Base-by-base conservation (phyloP, 495 filamentous ascomycete genomes). In the Chaetomium tenue region DNA sequence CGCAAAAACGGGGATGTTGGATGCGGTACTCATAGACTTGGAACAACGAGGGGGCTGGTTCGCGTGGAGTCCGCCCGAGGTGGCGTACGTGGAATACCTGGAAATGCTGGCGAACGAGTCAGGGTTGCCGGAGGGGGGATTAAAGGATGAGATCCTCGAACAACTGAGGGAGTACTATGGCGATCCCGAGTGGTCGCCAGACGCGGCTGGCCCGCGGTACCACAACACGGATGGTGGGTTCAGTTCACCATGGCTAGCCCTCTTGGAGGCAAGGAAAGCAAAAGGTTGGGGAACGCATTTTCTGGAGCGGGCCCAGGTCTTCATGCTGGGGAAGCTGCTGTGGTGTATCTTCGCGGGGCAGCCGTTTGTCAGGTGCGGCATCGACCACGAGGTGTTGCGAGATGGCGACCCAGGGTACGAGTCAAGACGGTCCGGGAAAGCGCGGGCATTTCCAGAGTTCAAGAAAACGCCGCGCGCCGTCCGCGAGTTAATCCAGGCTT, bases 291-390 rank as follows among this genome's bases (percentile, higher is more conserved):
- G 28, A 1, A 50, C 54, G 50, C 58, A 64, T 28, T 33, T 13
- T 50, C 47, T 69, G 44, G 73, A 76, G 40, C 67, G 53, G 37
- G 69, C 70, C 1, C 67, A 75, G 37, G 73, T 75, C 0, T 78
- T 73, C 40, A 76, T 76, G 72, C 70, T 78, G 1, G 76, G 73
- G 1, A 75, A 72, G 50, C 30, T 74, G n/a, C 61, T 78, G 2
- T 78, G 76, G 76, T 78, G 74, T 63, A 63, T 78, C 5, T 77
- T 77, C 52, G 73, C 76, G 59, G 65, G 59, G 7, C 58, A 66
- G 16, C 54, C 72, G 12, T 11, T 64, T 11, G 55, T 73, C 11
- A 42, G 68, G 25, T 73, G 67, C 40, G 72, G 71, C 11, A 66
- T 75, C 42, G 68, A 72, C 26, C 68, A 68, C 20, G 70, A 70